phyloP scores from a whole-genome alignment of 495 filamentous ascomycete species.

The Neurospora sp. region DNA sequence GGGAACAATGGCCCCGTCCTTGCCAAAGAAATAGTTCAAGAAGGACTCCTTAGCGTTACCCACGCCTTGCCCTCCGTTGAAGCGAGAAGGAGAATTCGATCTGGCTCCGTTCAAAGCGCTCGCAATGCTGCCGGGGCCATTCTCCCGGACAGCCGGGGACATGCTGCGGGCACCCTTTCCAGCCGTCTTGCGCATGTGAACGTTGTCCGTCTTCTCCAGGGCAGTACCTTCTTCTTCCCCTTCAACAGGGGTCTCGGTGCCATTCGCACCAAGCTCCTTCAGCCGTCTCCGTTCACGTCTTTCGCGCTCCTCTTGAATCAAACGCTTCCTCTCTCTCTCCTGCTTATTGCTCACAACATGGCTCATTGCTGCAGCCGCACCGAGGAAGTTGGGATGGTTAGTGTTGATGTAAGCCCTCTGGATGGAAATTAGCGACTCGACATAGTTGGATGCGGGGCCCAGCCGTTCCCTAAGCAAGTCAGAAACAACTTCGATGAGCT shows the following conservation, averaged over 20 bases:
- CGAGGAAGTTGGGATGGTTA: slow-evolving; percentile 97
- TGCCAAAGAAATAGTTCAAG: slow-evolving; percentile 96
- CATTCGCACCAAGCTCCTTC: slow-evolving; percentile 76
- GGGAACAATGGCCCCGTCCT: slow-evolving; percentile 57
- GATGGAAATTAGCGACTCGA: slow-evolving; percentile 93
- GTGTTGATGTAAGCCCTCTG: slow-evolving; percentile 99
- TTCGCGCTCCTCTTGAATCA: slow-evolving; percentile 69
- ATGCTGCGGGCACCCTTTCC: slow-evolving; percentile 61
- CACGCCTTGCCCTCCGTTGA: slow-evolving; percentile 32
- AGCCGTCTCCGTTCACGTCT: slow-evolving; percentile 71
- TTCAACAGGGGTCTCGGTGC: slow-evolving; percentile 57
- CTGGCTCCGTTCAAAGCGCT: slow-evolving; percentile 58
- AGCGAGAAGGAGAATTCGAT: slow-evolving; percentile 51
- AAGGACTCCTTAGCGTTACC: slow-evolving; percentile 69
- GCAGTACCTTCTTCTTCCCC: slow-evolving; percentile 57
- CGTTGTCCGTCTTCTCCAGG: slow-evolving; percentile 46
- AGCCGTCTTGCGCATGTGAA: slow-evolving; percentile 26
- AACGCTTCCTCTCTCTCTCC: slow-evolving; percentile 75
- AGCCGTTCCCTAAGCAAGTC: slow-evolving; percentile 88
- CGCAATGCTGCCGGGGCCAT: slow-evolving; percentile 47
- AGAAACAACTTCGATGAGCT: slow-evolving; percentile 96
- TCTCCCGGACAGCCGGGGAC: slow-evolving; percentile 66
- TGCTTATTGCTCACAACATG: slow-evolving; percentile 89
- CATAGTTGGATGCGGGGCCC: slow-evolving; percentile 79
- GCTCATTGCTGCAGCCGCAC: slow-evolving; percentile 95